These are phyloP conservation scores for Aspergillus sp. DNA, from an alignment of 2,329 filamentous ascomycete genomes.

Conservation along the genomic window DNA sequence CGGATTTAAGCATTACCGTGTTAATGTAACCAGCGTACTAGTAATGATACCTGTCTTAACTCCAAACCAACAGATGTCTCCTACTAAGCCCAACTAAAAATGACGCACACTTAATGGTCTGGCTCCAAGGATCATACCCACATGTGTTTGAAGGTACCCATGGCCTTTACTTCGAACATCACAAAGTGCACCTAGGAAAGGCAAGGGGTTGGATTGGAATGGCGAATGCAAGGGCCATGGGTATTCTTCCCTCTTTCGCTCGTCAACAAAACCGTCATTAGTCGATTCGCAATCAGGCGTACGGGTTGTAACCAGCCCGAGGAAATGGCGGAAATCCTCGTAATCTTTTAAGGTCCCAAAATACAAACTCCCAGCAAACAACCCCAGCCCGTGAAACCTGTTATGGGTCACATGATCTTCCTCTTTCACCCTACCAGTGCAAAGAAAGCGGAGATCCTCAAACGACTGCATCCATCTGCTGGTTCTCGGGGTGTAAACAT, in stretches of 20 bases:
- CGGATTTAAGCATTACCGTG: too few relatives aligned
- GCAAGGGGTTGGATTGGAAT: slow-evolving; percentile 40
- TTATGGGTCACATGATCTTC: not conserved
- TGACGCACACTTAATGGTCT: slow-evolving; percentile 26
- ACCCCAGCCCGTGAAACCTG: slow-evolving; percentile 51
- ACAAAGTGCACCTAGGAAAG: slow-evolving; percentile 39
- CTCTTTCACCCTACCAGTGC: slow-evolving; percentile 20
- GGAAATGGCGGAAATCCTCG: slow-evolving; percentile 14
- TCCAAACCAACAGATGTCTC: too few relatives aligned
- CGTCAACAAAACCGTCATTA: slow-evolving; percentile 29
- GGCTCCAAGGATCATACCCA: slow-evolving; percentile 41
- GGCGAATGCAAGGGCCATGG: slow-evolving; percentile 25
- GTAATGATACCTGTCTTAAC: too few relatives aligned
- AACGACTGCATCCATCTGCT: slow-evolving; percentile 41
- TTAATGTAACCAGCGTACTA: too few relatives aligned
- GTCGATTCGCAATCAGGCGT: slow-evolving; percentile 14
- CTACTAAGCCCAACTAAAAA: too few relatives aligned
- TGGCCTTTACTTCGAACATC: slow-evolving; percentile 42
- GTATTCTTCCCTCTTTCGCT: slow-evolving; percentile 22
- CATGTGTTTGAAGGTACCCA: slow-evolving; percentile 43
- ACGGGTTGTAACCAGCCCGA: slow-evolving; percentile 42
- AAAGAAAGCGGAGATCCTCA: slow-evolving; percentile 48
- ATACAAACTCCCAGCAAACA: slow-evolving; percentile 69
- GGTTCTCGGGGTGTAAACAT: slow-evolving; percentile 51
- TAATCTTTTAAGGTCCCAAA: slow-evolving; percentile 58